A percentile compares a stretch with the other conserved stretches of the same genome.
Conservation (phyloP, 2,329 filamentous ascomycete species). For the Fusarium musae region DNA sequence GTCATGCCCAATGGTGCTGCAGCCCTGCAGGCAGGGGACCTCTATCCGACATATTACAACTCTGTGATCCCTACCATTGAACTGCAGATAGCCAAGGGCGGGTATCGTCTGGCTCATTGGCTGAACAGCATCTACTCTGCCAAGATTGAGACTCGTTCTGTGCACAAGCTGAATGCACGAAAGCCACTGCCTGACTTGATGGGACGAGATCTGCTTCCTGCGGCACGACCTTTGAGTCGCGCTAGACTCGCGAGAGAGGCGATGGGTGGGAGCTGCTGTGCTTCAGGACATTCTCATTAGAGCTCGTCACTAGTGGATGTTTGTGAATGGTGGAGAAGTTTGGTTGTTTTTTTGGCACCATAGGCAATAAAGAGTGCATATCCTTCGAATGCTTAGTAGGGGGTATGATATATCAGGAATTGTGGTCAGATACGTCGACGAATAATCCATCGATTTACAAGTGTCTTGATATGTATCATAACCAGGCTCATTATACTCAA, state of each 20-base stretch:
- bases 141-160: not conserved
- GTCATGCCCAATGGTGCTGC: not conserved
- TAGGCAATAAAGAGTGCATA: too few species aligned
- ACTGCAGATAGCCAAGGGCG: slow-evolving; percentile 2
- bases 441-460: too few species aligned
- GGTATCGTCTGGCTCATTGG: slow-evolving; percentile 5
- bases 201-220: not conserved
- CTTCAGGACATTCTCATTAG: not conserved
- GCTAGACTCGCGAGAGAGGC: not conserved
- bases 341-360: too few species aligned
- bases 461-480: too few species aligned
- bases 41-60: not conserved
- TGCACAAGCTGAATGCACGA: not conserved
- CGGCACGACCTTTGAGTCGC: not conserved
- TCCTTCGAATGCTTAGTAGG: too few species aligned
- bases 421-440: too few species aligned
- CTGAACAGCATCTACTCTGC: slow-evolving; percentile 6
- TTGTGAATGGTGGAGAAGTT: too few species aligned
- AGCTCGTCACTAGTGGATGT: too few species aligned
- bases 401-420: too few species aligned
- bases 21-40: not conserved
- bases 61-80: slow-evolving; percentile 6
- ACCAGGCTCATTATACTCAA: too few species aligned
- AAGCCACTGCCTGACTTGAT: not conserved
- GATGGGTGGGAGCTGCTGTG: not conserved